Evolutionary conservation across 768 basidiomycete genomes (phyloP), one percentile per base, ranked within the genome.

Genomic region (Leccinum rimulosum): DNA sequence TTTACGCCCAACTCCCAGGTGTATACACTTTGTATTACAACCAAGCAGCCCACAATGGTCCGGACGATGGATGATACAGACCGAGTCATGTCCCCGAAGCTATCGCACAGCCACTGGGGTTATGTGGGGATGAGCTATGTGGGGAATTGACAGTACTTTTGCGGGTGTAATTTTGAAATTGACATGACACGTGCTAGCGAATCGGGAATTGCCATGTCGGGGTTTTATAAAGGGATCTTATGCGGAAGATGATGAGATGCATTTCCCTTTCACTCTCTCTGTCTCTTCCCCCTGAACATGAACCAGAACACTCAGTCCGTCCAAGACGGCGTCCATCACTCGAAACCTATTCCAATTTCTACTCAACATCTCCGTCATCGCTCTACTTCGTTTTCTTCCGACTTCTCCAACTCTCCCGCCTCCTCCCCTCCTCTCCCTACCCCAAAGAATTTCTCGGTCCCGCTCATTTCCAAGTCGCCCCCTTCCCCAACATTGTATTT

Each of bases 401-500:
- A 77, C 38, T 83, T 85, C 0, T 83, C 84, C 15, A 77, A 75
- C 61, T 83, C 84, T 1, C 74, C 82, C 48, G 78, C 77, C 57
- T 83, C 86, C 1, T 76, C 83, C 12, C 78, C 80, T 3, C 81
- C 83, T 43, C 70, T 81, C 22, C 76, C 76, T 43, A 84, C 85
- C 3, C 87, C 85, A 25, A 68, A 76, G 50, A 76, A 77, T 10
- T 62, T 74, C 2, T 63, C 70, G 11, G 73, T 76, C 2, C 77
- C 81, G 3, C 78, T 77, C 49, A 66, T 84, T 50, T 74, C 78
- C 7, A 68, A 80, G 10, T 84, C 86, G 4, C 82, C 88, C 6
- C 81, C 79, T 5, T 89, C 89, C 4, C 90, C 90, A 50, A 86
- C 91, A 55, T 73, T 91, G 52, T 86, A 87, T 70, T 87, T 88